Evolutionary conservation across 441 rosid species (phyloP), one percentile per base, ranked within the genome.

Genomic region (Cnidoscolus chayamansa): DNA sequence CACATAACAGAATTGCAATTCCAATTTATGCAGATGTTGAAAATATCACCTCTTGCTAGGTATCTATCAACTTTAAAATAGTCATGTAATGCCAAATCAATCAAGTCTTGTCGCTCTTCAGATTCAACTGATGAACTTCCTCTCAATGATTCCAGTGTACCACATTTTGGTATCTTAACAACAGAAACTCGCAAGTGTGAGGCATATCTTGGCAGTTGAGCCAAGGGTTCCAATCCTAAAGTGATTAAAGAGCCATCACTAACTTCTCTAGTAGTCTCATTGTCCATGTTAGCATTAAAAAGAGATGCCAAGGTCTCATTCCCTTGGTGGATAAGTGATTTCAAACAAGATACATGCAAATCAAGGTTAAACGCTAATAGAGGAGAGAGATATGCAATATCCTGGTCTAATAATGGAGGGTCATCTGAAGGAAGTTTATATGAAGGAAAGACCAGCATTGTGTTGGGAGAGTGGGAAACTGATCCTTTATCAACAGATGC

Each of bases 131-230:
- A 72, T 0, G 99, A 91, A 75, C 43, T 80, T 59, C 87, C 85
- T 81, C 66, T 87, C 78, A 94, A 68, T 53, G 91, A 84, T 70
- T 82, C 90, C 64, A 94, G 86, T 45, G 80, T 76, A 75, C 98
- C 94, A 80, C 98, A 94, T 73, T 94, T 97, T 3, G 98, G 99
- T 51, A 92, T 83, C 86, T 90, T 94, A 78, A 92, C 83, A 75
- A 92, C 92, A 53, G 98, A 90, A 85, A 82, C 86, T 78, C 96
- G 84, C 81, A 92, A 79, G 76, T 92, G 97, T 7, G 97, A 89
- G 20, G 99, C 99, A 82, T 85, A 91, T 32, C 79, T 86, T n/a
- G 94, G 96, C 54, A 77, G 76, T 53, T 70, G 74, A 40, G 72
- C 70, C 61, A 81, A 71, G 70, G 93, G 87, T 79, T 89, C 82